A percentile compares a stretch with the other conserved stretches of the same genome.
Conservation (phyloP, 352 stramenopile genomes). For the Halophytophthora polymorphica region DNA sequence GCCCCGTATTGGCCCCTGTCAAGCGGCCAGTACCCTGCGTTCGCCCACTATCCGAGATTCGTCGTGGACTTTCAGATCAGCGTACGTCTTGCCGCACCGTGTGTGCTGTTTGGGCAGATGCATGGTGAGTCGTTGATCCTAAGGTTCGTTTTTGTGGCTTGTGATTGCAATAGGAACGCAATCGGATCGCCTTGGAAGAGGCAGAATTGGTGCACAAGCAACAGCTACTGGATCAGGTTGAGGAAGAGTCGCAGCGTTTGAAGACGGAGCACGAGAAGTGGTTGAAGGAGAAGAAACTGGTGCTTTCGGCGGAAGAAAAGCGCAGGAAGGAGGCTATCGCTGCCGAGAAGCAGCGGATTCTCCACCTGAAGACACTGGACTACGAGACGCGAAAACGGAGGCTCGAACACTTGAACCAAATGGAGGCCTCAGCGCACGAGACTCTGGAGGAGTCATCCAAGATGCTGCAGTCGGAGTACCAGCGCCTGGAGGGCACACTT, state of each 20-base stretch:
- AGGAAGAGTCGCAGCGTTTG: constrained; percentile 47
- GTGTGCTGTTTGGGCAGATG: constrained; percentile 7
- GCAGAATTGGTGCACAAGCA: constrained; percentile 63
- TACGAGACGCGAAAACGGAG: constrained; percentile 61
- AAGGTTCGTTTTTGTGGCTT: constrained; percentile 1
- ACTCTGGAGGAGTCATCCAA: constrained; percentile 61
- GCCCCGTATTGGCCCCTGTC: constrained; percentile 53
- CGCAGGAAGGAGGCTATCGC: constrained; percentile 52
- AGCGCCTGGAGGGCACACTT: constrained; percentile 50
- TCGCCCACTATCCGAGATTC: constrained; percentile 74
- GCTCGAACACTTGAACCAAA: constrained; percentile 52
- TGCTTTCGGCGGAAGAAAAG: constrained; percentile 63
- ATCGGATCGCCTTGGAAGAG: constrained; percentile 79
- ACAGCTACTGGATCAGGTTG: constrained; percentile 50
- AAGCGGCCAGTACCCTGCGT: constrained; percentile 75
- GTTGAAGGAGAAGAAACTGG: constrained; percentile 53
- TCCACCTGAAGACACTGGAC: constrained; percentile 70
- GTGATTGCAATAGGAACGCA: constrained; percentile 53
- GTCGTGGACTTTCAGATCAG: constrained; percentile 84
- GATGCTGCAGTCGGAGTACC: constrained; percentile 61
- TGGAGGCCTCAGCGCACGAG: constrained; percentile 61
- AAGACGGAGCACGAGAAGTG: constrained; percentile 63
- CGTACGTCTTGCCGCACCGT: constrained; percentile 30
- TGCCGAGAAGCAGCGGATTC: constrained; percentile 60
- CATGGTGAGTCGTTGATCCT: not conserved